A percentile compares a stretch with the other conserved stretches of the same genome.
phyloP scores from a whole-genome alignment of 768 basidiomycete genomes.

The Russula olivacea region DNA sequence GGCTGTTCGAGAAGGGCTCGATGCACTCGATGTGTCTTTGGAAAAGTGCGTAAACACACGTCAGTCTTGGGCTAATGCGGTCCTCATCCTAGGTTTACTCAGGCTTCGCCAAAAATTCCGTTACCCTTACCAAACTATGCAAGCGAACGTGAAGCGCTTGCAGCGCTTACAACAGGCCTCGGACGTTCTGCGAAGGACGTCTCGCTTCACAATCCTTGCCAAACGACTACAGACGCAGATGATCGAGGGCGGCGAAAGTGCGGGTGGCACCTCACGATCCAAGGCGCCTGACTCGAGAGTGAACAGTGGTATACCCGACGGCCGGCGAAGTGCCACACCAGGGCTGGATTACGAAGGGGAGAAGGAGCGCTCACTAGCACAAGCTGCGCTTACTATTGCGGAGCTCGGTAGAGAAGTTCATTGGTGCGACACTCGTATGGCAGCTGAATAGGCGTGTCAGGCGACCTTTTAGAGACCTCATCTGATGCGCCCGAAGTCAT shows the following conservation, averaged over 20 bases:
- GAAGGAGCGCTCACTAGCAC: slow-evolving; percentile 81
- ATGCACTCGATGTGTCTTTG: slow-evolving; percentile 67
- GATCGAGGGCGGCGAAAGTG: slow-evolving; percentile 47
- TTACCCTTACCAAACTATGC: slow-evolving; percentile 71
- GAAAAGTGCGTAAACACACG: slow-evolving; percentile 52
- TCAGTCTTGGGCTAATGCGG: background rate
- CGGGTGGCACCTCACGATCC: background rate
- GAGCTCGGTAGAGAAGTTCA: slow-evolving; percentile 63
- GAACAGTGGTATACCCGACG: slow-evolving; percentile 16
- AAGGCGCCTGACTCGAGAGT: slow-evolving; percentile 21
- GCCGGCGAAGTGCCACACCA: slow-evolving; percentile 17
- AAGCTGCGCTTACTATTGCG: slow-evolving; percentile 91
- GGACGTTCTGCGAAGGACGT: slow-evolving; percentile 76
- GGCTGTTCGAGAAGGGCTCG: slow-evolving; percentile 61
- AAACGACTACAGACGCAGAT: slow-evolving; percentile 83
- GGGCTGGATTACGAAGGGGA: slow-evolving; percentile 57
- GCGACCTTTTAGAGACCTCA: slow-evolving; percentile 22
- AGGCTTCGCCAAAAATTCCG: slow-evolving; percentile 86
- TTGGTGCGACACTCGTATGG: background rate
- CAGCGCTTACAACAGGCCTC: slow-evolving; percentile 77
- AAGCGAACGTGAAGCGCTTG: slow-evolving; percentile 63
- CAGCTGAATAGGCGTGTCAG: slow-evolving; percentile 3
- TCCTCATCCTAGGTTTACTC: background rate
- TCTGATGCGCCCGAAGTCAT: background rate
- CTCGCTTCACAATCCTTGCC: slow-evolving; percentile 78